Base-by-base conservation (phyloP, 1,139 yeast genomes). In the Yamadazyma mexicana region DNA sequence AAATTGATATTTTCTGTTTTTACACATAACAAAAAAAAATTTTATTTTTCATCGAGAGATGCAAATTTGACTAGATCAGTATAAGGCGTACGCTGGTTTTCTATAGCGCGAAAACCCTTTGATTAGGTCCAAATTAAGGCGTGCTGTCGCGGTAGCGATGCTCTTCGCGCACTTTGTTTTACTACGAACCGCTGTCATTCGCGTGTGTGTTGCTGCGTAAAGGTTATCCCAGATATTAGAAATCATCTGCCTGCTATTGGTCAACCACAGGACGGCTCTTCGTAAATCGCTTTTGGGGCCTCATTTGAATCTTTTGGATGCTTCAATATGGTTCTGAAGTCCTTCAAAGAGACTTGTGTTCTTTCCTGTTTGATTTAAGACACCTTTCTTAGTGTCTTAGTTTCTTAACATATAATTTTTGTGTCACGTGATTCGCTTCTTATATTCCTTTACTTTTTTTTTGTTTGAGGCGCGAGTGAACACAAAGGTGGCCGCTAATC, bases 11-110 rank as follows among this genome's bases (percentile, higher is more conserved):
- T 17, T 30, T 30, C 33, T 18, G 33, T 30, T 30, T 30, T 37
- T 20, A 26, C 22, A 20, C 22, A 20, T 6, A 20, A 8, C 22
- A 8, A 6, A 40, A 34, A 41, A 42, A 38, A 33, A 35, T 42
- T 42, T 39, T 39, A 30, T 35, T 35, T 35, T 35, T 39, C 39
- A 33, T 38, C 42, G 38, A 35, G 38, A 35, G 38, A 35, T 35
- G 38, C 29, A 34, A 34, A 27, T n/a, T 17, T 17, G 16, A 7
- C 17, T 26, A 27, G 17, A 34, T 28, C 37, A 34, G 18, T 25
- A 26, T 14, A 10, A 4, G 10, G 12, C n/a, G 27, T 34, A 34
- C 37, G 37, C 37, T 4, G n/a, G n/a, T n/a, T n/a, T n/a, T n/a
- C n/a, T n/a, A n/a, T n/a, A n/a, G n/a, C n/a, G n/a, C n/a, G n/a